phyloP scores from a whole-genome alignment of 106 monocot genomes.

The Gastrodia elata region DNA sequence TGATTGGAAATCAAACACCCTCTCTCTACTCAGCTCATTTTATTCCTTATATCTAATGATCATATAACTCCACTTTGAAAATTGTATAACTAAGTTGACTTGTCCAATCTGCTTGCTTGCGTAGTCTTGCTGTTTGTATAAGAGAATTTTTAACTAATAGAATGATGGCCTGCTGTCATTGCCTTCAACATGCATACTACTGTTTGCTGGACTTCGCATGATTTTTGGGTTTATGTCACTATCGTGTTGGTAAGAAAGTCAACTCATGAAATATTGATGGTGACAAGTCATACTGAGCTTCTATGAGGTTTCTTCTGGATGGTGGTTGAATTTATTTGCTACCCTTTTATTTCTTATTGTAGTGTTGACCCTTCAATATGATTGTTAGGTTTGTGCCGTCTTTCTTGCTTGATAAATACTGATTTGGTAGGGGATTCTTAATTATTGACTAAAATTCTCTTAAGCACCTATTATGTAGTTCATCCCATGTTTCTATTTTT shows the following conservation, averaged over 20 bases:
- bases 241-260: neutral
- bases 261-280: neutral
- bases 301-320: neutral
- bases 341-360: too few relatives aligned
- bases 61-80: neutral
- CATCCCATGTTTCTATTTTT: too few relatives aligned
- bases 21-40: neutral
- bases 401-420: too few relatives aligned
- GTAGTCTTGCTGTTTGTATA: neutral
- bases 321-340: too few relatives aligned
- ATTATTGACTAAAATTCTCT: too few relatives aligned
- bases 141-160: neutral
- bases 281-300: neutral
- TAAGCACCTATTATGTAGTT: too few relatives aligned
- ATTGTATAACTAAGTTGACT: neutral
- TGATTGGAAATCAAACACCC: too few relatives aligned
- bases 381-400: too few relatives aligned
- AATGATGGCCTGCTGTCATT: neutral
- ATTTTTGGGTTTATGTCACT: neutral
- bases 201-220: neutral
- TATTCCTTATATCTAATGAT: neutral
- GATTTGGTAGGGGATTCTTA: too few relatives aligned
- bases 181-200: neutral
- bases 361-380: too few relatives aligned
- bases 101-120: neutral